Base-by-base conservation (phyloP, 192 early-diverging fungal genomes). In the Neocallimastix lanati region DNA sequence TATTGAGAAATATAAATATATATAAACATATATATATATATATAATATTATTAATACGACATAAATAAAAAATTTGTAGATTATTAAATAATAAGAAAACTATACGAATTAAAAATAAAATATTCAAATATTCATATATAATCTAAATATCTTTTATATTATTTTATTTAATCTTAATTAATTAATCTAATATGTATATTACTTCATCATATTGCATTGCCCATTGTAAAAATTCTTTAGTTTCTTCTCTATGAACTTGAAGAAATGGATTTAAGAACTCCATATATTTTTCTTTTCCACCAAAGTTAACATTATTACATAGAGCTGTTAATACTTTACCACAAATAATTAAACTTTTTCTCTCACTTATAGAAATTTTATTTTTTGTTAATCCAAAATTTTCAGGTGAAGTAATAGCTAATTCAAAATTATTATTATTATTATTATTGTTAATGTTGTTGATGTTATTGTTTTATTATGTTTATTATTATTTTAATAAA, bases 291-390 rank as follows among this genome's bases (percentile, higher is more conserved):
- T 90, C 89, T 82, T 90, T 90, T 78, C 84, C 80, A 2, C 89
- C 89, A 83, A 90, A 90, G 79, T 90, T 87, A 28, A 87, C 84
- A 76, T 88, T 88, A 80, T 90, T 90, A 82, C 88, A 90, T 30
- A 88, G 80, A 12, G 89, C 86, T 12, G 89, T 88, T 21, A 90
- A 76, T 12, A 90, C 81, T 67, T 90, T 90, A 16, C 85, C 89
- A 80, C 83, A 84, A 16, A 90, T 81, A 5, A 90, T 83, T 29
- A 89, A 82, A 28, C 89, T 88, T 36, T 86, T 82, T 35, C 89
- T 82, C 29, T 82, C 79, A 16, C 76, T 21, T 9, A 85, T 78
- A 18, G 85, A 79, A 13, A 85, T 80, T 77, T 82, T 81, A 5
- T 83, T 81, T 25, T 85, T 84, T 27, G 90, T 83, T 21, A 91